phyloP scores from a whole-genome alignment of 177 flowering plant genomes.

The Tripterygium wilfordii region DNA sequence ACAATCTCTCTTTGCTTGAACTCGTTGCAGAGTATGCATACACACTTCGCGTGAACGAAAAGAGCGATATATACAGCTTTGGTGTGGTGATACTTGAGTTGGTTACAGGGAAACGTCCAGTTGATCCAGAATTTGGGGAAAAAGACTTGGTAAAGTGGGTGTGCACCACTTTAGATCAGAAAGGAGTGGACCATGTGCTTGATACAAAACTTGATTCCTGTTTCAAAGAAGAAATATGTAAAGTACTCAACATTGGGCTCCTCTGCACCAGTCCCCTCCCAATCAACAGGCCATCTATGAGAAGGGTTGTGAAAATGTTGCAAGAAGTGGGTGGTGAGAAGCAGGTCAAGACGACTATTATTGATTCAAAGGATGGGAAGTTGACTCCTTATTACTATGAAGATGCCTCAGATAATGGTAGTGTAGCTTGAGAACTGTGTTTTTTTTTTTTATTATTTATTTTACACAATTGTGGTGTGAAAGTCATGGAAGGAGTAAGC shows the following conservation, averaged over 20 bases:
- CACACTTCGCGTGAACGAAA: conserved; percentile 78
- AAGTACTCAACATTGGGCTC: conserved; percentile 59
- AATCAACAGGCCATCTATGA: conserved; percentile 74
- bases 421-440: conserved; percentile 51
- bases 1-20: not conserved
- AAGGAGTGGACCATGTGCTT: conserved; percentile 54
- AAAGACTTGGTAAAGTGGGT: conserved; percentile 79
- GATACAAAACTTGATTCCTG: conserved; percentile 63
- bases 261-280: conserved; percentile 77
- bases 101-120: conserved; percentile 57
- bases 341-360: conserved; percentile 16
- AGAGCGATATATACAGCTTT: conserved; percentile 77
- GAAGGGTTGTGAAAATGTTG: conserved; percentile 63
- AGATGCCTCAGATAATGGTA: conserved; percentile 59
- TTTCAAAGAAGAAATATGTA: conserved; percentile 60
- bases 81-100: conserved; percentile 70
- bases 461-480: no score
- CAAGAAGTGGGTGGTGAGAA: conserved; percentile 42
- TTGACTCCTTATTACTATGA: conserved; percentile 64
- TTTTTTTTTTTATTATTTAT: no score
- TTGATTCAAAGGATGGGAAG: conserved; percentile 65
- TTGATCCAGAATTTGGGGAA: conserved; percentile 68
- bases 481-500: no score
- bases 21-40: conserved; percentile 65
- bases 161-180: conserved; percentile 58